These are phyloP conservation scores for Fusarium equiseti DNA, from an alignment of 2,329 filamentous ascomycete genomes.

Conservation along the genomic window DNA sequence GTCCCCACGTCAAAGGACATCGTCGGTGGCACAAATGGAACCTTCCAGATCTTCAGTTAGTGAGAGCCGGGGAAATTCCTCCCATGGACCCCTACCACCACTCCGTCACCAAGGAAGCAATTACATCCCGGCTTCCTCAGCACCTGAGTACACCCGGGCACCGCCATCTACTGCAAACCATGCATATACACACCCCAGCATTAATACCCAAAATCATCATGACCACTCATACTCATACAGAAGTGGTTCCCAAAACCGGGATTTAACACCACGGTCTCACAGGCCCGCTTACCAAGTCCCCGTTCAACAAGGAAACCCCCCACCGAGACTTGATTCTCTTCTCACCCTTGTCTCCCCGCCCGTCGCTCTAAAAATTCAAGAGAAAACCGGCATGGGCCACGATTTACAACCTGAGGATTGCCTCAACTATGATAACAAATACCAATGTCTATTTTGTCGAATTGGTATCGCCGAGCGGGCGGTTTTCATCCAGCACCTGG, in stretches of 20 bases:
- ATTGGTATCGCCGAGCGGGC: not conserved
- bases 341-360: not conserved
- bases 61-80: not conserved
- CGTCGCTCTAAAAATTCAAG: not conserved
- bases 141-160: not conserved
- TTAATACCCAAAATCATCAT: not conserved
- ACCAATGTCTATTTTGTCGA: constrained; percentile 24
- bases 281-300: not conserved
- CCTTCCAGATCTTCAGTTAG: not conserved
- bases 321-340: not conserved
- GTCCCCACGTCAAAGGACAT: not conserved
- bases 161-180: not conserved
- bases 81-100: not conserved
- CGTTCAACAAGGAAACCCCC: not conserved
- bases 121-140: not conserved
- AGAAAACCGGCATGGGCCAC: not conserved
- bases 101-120: not conserved
- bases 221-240: constrained; percentile 4
- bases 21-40: not conserved
- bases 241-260: not conserved
- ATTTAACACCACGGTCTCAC: constrained; percentile 9
- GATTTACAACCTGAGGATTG: constrained; percentile 2
- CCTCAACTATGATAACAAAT: constrained; percentile 4
- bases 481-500: constrained; percentile 14
- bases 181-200: not conserved